Evolutionary conservation across 225 moss, liverwort and hornwort genomes (phyloP).

Genomic region (Polytrichum commune): DNA sequence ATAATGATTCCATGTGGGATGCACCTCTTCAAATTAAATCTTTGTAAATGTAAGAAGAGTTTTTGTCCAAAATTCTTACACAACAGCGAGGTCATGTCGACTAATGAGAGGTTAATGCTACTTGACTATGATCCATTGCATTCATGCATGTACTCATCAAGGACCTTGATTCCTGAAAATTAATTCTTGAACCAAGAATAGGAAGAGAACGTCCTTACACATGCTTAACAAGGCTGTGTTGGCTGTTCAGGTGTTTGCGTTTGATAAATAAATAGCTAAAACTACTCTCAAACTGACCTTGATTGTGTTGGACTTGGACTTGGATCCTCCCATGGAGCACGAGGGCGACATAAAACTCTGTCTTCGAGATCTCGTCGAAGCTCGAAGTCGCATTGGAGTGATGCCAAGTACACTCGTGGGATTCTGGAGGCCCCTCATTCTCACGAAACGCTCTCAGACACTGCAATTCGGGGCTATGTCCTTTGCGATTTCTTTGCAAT

Average conservation of each 20-base stretch:
- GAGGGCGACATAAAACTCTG: conserved; percentile 7
- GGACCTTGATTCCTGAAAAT: no score
- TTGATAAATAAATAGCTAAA: background rate
- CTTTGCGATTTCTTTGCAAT: no score
- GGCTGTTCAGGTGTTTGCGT: background rate
- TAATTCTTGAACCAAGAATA: background rate
- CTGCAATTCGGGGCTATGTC: no score
- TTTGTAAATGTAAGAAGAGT: no score
- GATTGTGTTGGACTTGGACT: conserved; percentile 27
- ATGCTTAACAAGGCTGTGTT: background rate
- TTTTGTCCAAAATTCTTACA: no score
- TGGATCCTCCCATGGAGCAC: conserved; percentile 31
- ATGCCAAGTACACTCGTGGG: conserved; percentile 4
- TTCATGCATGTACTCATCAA: background rate
- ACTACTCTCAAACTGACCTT: conserved; percentile 20
- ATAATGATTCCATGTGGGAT: no score
- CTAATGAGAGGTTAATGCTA: no score
- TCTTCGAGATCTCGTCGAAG: conserved; percentile 2
- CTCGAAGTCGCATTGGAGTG: conserved; percentile 9
- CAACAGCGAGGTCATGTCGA: no score
- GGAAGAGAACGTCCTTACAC: background rate
- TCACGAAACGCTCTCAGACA: background rate
- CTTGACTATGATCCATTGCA: background rate
- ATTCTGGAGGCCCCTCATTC: conserved; percentile 27
- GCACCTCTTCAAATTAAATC: no score